Percentiles rank a stretch among this genome's conserved stretches.
phyloP scores from a whole-genome alignment of 1,139 yeast species.

The Meyerozyma athensensis region DNA sequence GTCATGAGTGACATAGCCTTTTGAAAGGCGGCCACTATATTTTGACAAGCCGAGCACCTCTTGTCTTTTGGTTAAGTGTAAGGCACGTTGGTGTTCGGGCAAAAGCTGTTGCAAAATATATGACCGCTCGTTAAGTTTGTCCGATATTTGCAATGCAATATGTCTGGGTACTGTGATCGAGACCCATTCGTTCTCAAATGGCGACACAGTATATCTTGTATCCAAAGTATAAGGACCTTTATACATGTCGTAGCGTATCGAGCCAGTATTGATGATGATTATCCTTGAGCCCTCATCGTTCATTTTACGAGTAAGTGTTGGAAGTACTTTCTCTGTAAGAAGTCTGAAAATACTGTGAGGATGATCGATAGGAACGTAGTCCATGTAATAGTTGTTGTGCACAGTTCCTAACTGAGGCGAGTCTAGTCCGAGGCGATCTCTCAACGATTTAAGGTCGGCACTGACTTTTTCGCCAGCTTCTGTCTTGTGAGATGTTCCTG shows the following conservation, averaged over 20 bases:
- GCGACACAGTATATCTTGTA: conserved; percentile 78
- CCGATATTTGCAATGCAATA: conserved; percentile 45
- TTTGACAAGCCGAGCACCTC: neutral
- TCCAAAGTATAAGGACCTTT: conserved; percentile 82
- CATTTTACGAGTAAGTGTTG: conserved; percentile 34
- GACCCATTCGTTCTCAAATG: conserved; percentile 79
- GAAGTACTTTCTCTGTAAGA: conserved; percentile 55
- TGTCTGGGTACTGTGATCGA: conserved; percentile 49
- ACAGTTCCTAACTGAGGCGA: conserved; percentile 63
- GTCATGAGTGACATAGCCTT: conserved; percentile 79
- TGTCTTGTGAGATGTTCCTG: conserved; percentile 34
- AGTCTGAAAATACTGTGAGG: conserved; percentile 57
- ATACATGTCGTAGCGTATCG: conserved; percentile 81
- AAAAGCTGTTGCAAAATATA: conserved; percentile 30
- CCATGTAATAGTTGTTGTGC: conserved; percentile 60
- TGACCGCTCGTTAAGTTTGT: conserved; percentile 44
- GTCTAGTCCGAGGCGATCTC: conserved; percentile 30
- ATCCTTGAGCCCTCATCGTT: conserved; percentile 40
- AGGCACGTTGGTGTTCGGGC: conserved; percentile 11
- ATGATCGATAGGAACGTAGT: conserved; percentile 64
- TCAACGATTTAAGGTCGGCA: neutral
- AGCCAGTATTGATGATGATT: conserved; percentile 79
- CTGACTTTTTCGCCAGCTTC: conserved; percentile 35
- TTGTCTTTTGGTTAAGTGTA: neutral
- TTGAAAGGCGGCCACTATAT: conserved; percentile 21